Percentiles rank a stretch among this genome's conserved stretches.
phyloP scores from a whole-genome alignment of 2,329 filamentous ascomycete genomes.

The Penicillium sp. region DNA sequence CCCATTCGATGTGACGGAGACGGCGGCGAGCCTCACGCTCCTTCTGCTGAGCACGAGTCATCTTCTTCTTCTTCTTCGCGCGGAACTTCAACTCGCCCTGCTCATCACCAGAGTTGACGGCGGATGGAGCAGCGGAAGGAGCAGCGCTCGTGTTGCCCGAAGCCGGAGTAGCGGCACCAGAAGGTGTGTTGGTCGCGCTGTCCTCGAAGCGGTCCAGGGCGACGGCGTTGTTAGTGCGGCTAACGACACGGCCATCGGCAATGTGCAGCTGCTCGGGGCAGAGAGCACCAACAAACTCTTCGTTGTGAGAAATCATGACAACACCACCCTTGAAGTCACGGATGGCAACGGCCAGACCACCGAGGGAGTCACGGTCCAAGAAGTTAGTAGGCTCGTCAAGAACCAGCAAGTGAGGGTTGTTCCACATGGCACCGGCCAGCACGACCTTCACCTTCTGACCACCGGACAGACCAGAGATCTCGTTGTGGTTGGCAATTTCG shows the following conservation, averaged over 20 bases:
- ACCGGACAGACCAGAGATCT: constrained; percentile 92
- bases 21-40: constrained; percentile 84
- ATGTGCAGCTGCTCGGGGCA: constrained; percentile 97
- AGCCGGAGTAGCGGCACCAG: constrained; percentile 51
- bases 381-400: constrained; percentile 99
- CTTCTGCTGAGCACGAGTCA: constrained; percentile 94
- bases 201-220: constrained; percentile 85
- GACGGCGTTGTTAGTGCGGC: constrained; percentile 74
- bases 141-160: constrained; percentile 61
- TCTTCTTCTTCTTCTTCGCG: constrained; percentile 93
- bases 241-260: constrained; percentile 78
- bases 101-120: constrained; percentile 79
- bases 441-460: constrained; percentile 99
- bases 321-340: constrained; percentile 98
- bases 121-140: constrained; percentile 62
- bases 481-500: constrained; percentile 98
- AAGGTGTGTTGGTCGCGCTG: constrained; percentile 59
- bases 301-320: constrained; percentile 99
- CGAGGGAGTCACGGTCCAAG: constrained; percentile 95
- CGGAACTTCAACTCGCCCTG: constrained; percentile 80
- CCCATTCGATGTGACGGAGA: constrained; percentile 73
- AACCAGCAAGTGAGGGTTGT: constrained; percentile 95
- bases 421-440: constrained; percentile 94
- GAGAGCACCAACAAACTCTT: constrained; percentile 94
- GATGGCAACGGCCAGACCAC: constrained; percentile 94